Evolutionary conservation across 768 basidiomycete genomes (phyloP).

Genomic region (Suillus ampliporus): DNA sequence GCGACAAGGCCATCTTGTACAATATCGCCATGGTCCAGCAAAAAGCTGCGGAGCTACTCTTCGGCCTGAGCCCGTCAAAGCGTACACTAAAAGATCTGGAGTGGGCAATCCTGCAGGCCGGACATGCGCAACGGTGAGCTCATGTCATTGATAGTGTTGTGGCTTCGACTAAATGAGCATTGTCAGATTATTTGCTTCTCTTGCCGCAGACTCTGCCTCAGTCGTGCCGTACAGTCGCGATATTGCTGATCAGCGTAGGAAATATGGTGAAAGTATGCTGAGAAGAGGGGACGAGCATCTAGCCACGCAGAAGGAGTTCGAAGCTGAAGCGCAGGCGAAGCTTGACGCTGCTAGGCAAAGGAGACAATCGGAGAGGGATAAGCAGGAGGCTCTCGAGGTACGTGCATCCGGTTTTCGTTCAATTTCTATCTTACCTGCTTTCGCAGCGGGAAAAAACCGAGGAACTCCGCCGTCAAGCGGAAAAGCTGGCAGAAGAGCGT

Average conservation of each 20-base stretch:
- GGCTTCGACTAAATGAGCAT: conserved; percentile 7
- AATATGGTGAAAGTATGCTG: conserved; percentile 89
- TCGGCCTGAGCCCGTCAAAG: conserved; percentile 72
- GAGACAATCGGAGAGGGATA: conserved; percentile 80
- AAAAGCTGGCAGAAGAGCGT: conserved; percentile 81
- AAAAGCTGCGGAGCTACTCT: conserved; percentile 90
- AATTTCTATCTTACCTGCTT: neutral
- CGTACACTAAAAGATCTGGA: conserved; percentile 83
- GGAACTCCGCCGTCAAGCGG: conserved; percentile 69
- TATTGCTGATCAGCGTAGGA: conserved; percentile 86
- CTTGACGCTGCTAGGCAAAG: conserved; percentile 77
- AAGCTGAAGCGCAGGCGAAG: conserved; percentile 71
- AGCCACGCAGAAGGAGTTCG: conserved; percentile 69
- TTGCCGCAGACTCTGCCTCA: conserved; percentile 74
- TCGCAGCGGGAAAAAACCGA: conserved; percentile 64
- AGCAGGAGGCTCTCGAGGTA: conserved; percentile 70
- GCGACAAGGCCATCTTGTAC: conserved; percentile 89
- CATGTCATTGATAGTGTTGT: neutral
- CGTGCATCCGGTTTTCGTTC: conserved; percentile 26
- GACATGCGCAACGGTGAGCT: conserved; percentile 83
- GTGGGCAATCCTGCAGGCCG: conserved; percentile 77
- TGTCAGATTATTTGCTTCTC: conserved; percentile 77
- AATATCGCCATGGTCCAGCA: conserved; percentile 99
- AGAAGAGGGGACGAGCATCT: conserved; percentile 84
- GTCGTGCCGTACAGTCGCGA: conserved; percentile 84